Evolutionary conservation across 495 filamentous ascomycete species (phyloP), one percentile per base, ranked within the genome.

Genomic region (Penicillium longicatenatum): DNA sequence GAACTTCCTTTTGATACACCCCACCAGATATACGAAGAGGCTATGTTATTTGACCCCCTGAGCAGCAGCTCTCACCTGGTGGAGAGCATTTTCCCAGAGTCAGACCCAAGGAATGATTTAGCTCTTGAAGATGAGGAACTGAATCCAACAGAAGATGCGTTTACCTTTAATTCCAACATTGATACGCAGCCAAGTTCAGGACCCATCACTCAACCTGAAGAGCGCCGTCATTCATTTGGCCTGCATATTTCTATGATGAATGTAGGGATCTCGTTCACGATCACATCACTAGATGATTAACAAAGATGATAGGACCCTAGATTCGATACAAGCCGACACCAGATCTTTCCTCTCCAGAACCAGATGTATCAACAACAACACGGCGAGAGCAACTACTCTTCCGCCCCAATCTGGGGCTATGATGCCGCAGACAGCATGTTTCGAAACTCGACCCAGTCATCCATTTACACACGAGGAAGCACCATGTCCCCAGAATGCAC

Each of bases 211-310:
- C 22, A 20, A 10, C 31, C n/a, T 37, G 21, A 46, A 9, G 20
- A 49, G 11, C 20, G 19, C 3, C 52, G 49, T 5, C 41, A 66
- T 43, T 60, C 63, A n/a, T 66, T 66, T 50, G 63, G 60, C 12
- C 29, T 63, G 14, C 63, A 66, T 14, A 60, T 66, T 12, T 59
- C 56, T 35, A 19, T 37, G 44, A 57, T 50, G 43, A 48, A 43
- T 33, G 63, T 66, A 26, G 52, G 60, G 48, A 33, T 6, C 35
- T 45, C 19, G 3, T 30, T 24, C 31, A 9, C 12, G 6, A 7
- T 14, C 17, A 47, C 0, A 10, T 16, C 19, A n/a, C 52, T 26
- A 39, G 20, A 29, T 21, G 20, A 29, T 21, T 39, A 50, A 20
- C 14, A 12, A 6, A 44, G 10, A 20, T 21, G 16, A 48, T 20